phyloP scores from a whole-genome alignment of 164 flowering plant genomes.

The Liriodendron chinense region DNA sequence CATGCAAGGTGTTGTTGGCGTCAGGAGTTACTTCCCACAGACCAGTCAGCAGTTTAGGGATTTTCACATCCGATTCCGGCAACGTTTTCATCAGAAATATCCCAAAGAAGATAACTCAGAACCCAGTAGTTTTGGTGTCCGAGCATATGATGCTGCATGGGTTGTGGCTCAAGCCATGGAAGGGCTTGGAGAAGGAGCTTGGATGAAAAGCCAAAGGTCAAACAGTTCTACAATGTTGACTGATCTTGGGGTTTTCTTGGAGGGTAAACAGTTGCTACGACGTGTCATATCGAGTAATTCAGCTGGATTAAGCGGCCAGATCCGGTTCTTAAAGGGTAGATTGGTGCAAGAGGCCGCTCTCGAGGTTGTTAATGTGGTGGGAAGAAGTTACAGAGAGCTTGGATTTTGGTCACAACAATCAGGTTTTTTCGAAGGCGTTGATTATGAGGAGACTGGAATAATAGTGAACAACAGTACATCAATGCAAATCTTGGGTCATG shows the following conservation, averaged over 20 bases:
- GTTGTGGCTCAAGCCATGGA: conserved; percentile 10
- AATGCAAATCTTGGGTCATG: conserved; percentile 5
- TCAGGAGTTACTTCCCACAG: conserved; percentile 7
- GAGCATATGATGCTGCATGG: conserved; percentile 24
- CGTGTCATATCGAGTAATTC: conserved; percentile 13
- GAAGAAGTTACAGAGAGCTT: conserved; percentile 22
- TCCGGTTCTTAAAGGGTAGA: conserved; percentile 14
- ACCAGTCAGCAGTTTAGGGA: not conserved
- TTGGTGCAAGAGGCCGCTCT: not conserved
- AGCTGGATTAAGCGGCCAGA: conserved; percentile 26
- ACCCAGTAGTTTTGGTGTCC: conserved; percentile 19
- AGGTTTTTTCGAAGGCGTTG: conserved; percentile 11
- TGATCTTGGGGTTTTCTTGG: too few species aligned
- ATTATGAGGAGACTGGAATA: not conserved
- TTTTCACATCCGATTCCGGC: conserved; percentile 10
- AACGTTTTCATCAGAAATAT: conserved; percentile 10
- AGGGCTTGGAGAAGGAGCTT: not conserved
- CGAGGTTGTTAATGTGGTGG: conserved; percentile 20
- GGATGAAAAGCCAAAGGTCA: not conserved
- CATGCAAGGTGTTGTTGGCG: conserved; percentile 27
- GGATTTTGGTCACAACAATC: conserved; percentile 21
- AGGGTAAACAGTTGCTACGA: not conserved
- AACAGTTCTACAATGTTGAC: conserved; percentile 1
- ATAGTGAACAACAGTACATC: not conserved
- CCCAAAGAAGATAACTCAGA: conserved; percentile 18